These are phyloP conservation scores for Ophiostoma perfectum DNA, from an alignment of 2,329 filamentous ascomycete genomes.

Conservation along the genomic window DNA sequence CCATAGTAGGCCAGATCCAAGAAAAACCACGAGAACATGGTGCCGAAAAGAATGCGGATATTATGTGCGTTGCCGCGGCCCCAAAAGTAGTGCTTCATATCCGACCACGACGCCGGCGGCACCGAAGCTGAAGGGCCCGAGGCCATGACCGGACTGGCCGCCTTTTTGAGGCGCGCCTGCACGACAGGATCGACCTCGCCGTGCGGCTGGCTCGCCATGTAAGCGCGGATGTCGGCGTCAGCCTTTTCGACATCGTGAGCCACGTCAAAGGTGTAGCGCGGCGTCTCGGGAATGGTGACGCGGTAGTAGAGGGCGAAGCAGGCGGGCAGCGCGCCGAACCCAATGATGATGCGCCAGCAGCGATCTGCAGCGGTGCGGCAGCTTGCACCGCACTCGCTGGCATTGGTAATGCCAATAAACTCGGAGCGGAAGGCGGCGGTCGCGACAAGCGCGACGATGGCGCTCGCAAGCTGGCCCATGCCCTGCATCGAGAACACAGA, in stretches of 20 bases:
- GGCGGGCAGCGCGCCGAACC: constrained; percentile 71
- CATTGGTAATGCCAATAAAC: constrained; percentile 40
- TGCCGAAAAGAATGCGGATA: constrained; percentile 65
- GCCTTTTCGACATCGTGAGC: constrained; percentile 69
- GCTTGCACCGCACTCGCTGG: constrained; percentile 49
- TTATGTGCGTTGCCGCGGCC: constrained; percentile 54
- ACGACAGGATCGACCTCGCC: constrained; percentile 45
- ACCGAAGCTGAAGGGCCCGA: constrained; percentile 42
- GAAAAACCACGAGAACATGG: constrained; percentile 77
- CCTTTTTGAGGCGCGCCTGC: constrained; percentile 49
- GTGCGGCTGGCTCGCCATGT: constrained; percentile 45
- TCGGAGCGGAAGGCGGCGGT: constrained; percentile 57
- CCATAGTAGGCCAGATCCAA: constrained; percentile 66
- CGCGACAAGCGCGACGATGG: constrained; percentile 64
- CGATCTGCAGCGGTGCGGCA: constrained; percentile 70
- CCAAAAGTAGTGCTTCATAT: constrained; percentile 61
- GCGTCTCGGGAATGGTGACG: constrained; percentile 79
- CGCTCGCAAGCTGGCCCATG: constrained; percentile 68
- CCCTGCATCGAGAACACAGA: constrained; percentile 71
- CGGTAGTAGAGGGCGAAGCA: constrained; percentile 79
- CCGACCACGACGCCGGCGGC: constrained; percentile 64
- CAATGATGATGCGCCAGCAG: constrained; percentile 77
- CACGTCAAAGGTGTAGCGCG: constrained; percentile 64
- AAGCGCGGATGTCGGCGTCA: constrained; percentile 63
- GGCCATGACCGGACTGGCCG: constrained; percentile 34